phyloP scores from a whole-genome alignment of 305 asterid species.

The Euphrasia arctica region DNA sequence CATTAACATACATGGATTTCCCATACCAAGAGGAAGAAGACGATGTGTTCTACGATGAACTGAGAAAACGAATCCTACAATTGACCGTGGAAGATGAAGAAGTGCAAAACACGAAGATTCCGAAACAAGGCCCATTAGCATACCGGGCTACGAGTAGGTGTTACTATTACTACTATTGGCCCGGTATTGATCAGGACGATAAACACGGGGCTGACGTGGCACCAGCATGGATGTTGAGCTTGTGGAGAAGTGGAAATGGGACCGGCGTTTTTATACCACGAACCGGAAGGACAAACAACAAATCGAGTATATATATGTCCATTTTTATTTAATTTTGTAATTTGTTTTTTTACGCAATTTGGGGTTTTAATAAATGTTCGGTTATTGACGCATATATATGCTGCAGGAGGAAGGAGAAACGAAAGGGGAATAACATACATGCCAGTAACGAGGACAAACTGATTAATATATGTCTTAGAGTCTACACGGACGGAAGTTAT shows the following conservation, averaged over 20 bases:
- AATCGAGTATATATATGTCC: slow-evolving; percentile 40
- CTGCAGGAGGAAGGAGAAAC: slow-evolving; percentile 40
- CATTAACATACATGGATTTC: slow-evolving; percentile 25
- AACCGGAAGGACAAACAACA: slow-evolving; percentile 36
- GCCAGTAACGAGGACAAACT: slow-evolving; percentile 25
- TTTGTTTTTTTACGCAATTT: background rate
- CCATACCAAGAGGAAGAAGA: slow-evolving; percentile 19
- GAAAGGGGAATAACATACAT: slow-evolving; percentile 32
- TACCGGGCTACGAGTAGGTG: too few species aligned
- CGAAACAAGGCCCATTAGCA: slow-evolving; percentile 16
- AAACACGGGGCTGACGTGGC: too few species aligned
- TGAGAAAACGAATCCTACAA: slow-evolving; percentile 32
- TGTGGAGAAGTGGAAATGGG: slow-evolving; percentile 66
- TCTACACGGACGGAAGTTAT: too few species aligned
- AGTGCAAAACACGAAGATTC: slow-evolving; percentile 14
- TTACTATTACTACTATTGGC: too few species aligned
- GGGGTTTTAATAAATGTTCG: background rate
- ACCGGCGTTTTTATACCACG: slow-evolving; percentile 84
- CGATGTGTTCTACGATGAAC: slow-evolving; percentile 35
- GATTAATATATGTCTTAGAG: background rate
- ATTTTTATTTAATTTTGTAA: background rate
- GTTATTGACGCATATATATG: background rate
- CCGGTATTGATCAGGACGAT: too few species aligned
- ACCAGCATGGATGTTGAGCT: slow-evolving; percentile 9
- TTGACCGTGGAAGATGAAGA: slow-evolving; percentile 33